phyloP scores from a whole-genome alignment of 202 grass and related monocot genomes.

The Dendrocalamus latiflorus region DNA sequence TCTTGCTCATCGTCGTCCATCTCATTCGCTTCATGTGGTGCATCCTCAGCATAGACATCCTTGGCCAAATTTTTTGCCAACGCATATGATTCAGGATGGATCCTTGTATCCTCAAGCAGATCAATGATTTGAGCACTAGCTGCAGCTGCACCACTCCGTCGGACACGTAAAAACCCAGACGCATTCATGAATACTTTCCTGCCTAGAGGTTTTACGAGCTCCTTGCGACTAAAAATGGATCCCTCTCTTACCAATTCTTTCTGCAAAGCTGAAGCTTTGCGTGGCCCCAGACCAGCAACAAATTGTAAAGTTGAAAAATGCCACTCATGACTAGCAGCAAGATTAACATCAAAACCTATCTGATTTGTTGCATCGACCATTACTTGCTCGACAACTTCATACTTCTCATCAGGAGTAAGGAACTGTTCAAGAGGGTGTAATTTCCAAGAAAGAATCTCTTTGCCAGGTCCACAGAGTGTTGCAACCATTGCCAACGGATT shows the following conservation, averaged over 20 bases:
- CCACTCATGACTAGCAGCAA: conserved; percentile 97
- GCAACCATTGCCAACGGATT: conserved; percentile 91
- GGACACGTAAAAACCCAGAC: conserved; percentile 85
- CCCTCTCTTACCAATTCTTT: conserved; percentile 86
- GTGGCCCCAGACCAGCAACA: conserved; percentile 78
- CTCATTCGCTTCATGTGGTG: conserved; percentile 55
- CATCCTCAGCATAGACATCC: conserved; percentile 52
- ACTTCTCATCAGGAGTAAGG: conserved; percentile 88
- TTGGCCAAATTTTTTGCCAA: conserved; percentile 87
- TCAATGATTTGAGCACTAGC: conserved; percentile 79
- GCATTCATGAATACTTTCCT: conserved; percentile 95
- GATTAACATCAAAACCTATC: conserved; percentile 87
- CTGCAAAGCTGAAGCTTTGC: conserved; percentile 82
- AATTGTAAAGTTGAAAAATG: conserved; percentile 92
- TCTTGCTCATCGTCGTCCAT: conserved; percentile 80
- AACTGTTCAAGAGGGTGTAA: conserved; percentile 75
- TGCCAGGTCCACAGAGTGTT: conserved; percentile 89
- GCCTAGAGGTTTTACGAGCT: conserved; percentile 70
- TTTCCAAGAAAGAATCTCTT: conserved; percentile 99
- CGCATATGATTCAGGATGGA: conserved; percentile 94
- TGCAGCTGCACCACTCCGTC: conserved; percentile 69
- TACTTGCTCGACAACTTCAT: conserved; percentile 91
- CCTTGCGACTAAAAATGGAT: conserved; percentile 82
- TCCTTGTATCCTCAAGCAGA: conserved; percentile 95
- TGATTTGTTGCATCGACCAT: conserved; percentile 97